Base-by-base conservation (phyloP, 768 basidiomycete species). In the Gloeopeniophorella convolvens region DNA sequence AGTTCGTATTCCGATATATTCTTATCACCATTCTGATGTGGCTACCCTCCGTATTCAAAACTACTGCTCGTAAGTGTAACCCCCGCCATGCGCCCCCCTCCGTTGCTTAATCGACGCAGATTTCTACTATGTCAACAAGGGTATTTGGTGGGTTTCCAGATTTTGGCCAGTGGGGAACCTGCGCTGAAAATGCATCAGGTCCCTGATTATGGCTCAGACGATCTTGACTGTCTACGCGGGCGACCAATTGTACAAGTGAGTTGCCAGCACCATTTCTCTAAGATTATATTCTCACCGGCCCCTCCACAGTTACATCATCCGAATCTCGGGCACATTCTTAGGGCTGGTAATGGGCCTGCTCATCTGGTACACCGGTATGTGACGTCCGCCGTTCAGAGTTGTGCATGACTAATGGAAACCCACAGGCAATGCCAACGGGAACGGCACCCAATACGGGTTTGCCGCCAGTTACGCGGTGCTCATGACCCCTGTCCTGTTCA, bases 121-220 rank as follows among this genome's bases (percentile, higher is more conserved):
- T 30, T 73, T 73, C 57, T 68, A 66, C 30, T 77, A 76, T 50
- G 49, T 59, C 5, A 57, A 75, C 44, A 74, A 73, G 52, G 74
- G 75, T 8, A 55, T 79, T 4, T 80, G 74, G 72, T 72, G 39
- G 42, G 65, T 46, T 13, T 3, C 6, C 5, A 21, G 10, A 3
- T 39, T 1, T 32, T 0, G 2, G 4, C 16, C 15, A 20, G 27
- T 32, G 10, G 12, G 12, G 2, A 40, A 24, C 41, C 31, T 53
- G 26, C 31, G 45, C 13, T 24, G 16, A 32, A 15, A 21, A 10
- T 24, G 18, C 4, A 18, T 16, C 31, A 70, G 77, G 78, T 75
- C 77, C 5, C 59, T 80, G 42, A 80, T 81, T 59, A 80, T 79
- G 75, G 73, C 76, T 0, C 80, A 82, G 59, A 79, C 75, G 0